Conservation (phyloP, 371 early-diverging fungal genomes). For the Choanephora cucurbitarum region DNA sequence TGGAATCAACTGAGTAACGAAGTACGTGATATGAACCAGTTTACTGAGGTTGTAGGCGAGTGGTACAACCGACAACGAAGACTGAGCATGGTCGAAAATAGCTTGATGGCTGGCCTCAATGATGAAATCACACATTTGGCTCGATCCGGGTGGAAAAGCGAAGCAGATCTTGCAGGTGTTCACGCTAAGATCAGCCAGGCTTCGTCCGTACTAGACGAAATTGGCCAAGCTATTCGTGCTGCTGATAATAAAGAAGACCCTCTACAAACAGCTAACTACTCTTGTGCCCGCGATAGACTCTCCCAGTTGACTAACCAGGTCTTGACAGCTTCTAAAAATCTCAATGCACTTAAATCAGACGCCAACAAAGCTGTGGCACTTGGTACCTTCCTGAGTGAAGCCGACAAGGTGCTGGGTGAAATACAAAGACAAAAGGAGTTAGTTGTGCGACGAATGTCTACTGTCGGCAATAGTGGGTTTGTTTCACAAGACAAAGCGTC, state of each 20-base stretch:
- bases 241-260: constrained; percentile 37
- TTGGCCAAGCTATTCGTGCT: constrained; percentile 22
- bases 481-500: constrained; percentile 19
- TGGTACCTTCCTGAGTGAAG: constrained; percentile 28
- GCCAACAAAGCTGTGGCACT: constrained; percentile 37
- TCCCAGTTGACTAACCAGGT: constrained; percentile 21
- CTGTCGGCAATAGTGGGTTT: constrained; percentile 26
- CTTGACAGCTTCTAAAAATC: constrained; percentile 14
- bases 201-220: constrained; percentile 20
- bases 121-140: constrained; percentile 33
- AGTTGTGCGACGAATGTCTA: constrained; percentile 30
- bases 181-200: constrained; percentile 31
- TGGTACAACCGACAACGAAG: constrained; percentile 47
- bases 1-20: constrained; percentile 32
- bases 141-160: constrained; percentile 17
- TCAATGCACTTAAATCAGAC: constrained; percentile 30
- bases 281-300: constrained; percentile 46
- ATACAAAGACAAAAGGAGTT: constrained; percentile 33
- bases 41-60: constrained; percentile 31
- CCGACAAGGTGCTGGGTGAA: constrained; percentile 24
- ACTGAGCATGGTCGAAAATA: constrained; percentile 28
- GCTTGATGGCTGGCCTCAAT: constrained; percentile 26
- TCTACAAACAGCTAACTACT: constrained; percentile 46
- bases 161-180: constrained; percentile 18
- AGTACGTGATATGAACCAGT: constrained; percentile 25